Evolutionary conservation across 139 green algal species (phyloP), one percentile per base, ranked within the genome.

Genomic region (Closterium sp.): DNA sequence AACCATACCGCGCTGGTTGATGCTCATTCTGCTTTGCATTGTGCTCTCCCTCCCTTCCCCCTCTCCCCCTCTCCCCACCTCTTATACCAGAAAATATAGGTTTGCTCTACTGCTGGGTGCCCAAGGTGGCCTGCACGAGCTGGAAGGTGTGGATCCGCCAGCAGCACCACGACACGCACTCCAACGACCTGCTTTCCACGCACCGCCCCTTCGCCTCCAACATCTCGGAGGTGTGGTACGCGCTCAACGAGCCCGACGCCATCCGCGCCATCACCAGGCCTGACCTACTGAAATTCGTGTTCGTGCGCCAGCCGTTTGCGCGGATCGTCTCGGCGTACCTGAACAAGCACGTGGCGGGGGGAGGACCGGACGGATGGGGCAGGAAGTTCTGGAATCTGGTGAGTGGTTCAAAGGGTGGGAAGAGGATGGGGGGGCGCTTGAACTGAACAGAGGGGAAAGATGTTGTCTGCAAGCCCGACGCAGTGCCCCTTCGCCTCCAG

Each of bases 121-220:
- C 83, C n/a, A 86, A 86, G 83, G 83, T 86, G 83, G 83, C 83
- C 21, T 86, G 83, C n/a, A 86, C 83, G 83, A 86, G 83, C n/a
- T 86, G 83, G 83, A 86, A 86, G 83, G 83, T 86, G 83, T 86
- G 83, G 83, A 3, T 86, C 1, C 28, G 83, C 1, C 83, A 33
- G 83, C 83, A 86, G 83, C n/a, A 86, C 30, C 30, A 33, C 83
- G 30, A 34, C 83, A 33, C 12, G 6, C 83, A 86, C 30, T 31
- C 19, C n/a, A 33, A 86, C 30, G 83, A 86, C 30, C 30, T 86
- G 83, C 83, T 86, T 2, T 32, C 83, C 21, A 86, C 83, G 30
- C 83, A 86, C 83, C 30, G 30, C 30, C 83, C 30, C 83, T 33
- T 34, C 83, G 30, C 83, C n/a, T 32, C 83, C 83, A 86, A 33